Evolutionary conservation across 2,329 filamentous ascomycete genomes (phyloP).

Genomic region (Meredithiella fracta): DNA sequence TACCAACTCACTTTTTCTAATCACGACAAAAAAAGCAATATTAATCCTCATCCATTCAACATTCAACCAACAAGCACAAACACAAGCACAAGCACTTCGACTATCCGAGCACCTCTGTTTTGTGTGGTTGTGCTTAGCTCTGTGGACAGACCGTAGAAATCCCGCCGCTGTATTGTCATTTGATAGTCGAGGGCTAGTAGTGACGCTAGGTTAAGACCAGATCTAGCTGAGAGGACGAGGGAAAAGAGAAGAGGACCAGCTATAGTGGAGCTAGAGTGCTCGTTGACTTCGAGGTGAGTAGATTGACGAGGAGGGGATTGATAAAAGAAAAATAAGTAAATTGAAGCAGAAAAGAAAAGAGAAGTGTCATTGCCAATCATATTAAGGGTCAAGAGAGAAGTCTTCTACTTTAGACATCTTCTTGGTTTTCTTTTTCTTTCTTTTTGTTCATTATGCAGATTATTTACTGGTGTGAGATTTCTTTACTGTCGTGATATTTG

Average conservation of each 20-base stretch:
- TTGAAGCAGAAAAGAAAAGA: neutral
- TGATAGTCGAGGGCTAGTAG: no score
- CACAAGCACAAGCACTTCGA: neutral
- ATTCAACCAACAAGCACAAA: neutral
- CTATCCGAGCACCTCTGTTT: neutral
- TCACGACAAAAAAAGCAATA: no score
- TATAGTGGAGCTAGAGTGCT: neutral
- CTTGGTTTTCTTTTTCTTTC: neutral
- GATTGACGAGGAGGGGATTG: no score
- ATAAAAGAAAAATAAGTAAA: no score
- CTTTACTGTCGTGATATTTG: neutral
- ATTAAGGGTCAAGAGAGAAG: neutral
- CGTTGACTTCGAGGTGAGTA: neutral
- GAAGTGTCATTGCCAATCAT: neutral
- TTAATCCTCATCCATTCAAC: neutral
- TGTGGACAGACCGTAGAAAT: neutral
- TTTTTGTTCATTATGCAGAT: neutral
- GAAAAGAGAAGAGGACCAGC: neutral
- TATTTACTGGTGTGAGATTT: neutral
- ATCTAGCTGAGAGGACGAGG: neutral
- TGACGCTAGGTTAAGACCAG: neutral
- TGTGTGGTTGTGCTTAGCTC: neutral
- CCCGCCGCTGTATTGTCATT: neutral
- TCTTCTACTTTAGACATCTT: neutral
- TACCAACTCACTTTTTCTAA: no score